Evolutionary conservation across 176 grass and related monocot species (phyloP).

Genomic region (Sorghum bicolor): DNA sequence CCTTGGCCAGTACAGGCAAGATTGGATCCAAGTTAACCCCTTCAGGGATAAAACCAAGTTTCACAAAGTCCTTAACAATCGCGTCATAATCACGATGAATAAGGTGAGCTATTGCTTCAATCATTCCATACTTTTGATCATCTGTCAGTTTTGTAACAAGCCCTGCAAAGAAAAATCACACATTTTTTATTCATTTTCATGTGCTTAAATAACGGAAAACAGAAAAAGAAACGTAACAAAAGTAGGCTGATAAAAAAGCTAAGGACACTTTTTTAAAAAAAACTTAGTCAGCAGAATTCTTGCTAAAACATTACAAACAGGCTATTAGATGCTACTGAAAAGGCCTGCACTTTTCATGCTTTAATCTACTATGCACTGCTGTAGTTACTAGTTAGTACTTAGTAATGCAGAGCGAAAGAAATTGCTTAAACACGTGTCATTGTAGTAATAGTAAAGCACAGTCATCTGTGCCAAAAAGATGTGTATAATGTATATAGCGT

Average conservation of each 20-base stretch:
- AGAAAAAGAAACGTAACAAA: slow-evolving; percentile 3
- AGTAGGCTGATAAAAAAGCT: background rate
- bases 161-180: slow-evolving; percentile 42
- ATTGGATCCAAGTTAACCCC: slow-evolving; percentile 96
- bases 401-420: background rate
- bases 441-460: background rate
- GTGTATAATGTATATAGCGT: background rate
- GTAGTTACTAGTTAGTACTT: background rate
- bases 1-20: slow-evolving; percentile 87
- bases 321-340: background rate
- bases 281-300: background rate
- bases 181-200: background rate
- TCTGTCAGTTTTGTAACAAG: slow-evolving; percentile 96
- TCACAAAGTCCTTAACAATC: slow-evolving; percentile 95
- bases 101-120: slow-evolving; percentile 97
- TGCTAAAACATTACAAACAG: background rate
- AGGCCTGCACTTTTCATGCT: background rate
- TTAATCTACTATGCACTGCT: background rate
- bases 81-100: slow-evolving; percentile 98
- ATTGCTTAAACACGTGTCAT: background rate
- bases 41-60: slow-evolving; percentile 92
- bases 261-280: background rate
- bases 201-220: background rate
- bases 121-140: slow-evolving; percentile 97
- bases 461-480: background rate